phyloP scores from a whole-genome alignment of 495 filamentous ascomycete species.

The Xylaria bambusicola region DNA sequence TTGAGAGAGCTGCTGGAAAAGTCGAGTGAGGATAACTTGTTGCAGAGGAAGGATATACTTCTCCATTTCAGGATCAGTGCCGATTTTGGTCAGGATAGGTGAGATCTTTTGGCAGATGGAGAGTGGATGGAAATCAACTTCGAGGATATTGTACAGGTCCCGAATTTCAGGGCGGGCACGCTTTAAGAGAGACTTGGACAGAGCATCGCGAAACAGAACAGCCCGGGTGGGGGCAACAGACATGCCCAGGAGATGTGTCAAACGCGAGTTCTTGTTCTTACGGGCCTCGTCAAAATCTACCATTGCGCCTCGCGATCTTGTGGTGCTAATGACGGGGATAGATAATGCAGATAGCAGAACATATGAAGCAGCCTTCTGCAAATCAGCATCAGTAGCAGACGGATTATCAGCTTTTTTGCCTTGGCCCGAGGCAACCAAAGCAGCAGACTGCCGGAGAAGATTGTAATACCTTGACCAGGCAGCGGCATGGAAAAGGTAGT shows the following conservation, averaged over 20 bases:
- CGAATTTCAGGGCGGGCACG: conserved; percentile 91
- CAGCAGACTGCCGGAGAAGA: conserved; percentile 87
- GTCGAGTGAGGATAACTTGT: conserved; percentile 95
- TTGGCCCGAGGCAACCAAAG: conserved; percentile 78
- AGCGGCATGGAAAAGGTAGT: conserved; percentile 98
- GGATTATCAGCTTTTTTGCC: conserved; percentile 93
- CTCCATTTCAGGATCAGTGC: conserved; percentile 92
- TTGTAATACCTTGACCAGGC: conserved; percentile 97
- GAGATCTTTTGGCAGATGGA: conserved; percentile 99
- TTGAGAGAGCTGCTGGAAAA: conserved; percentile 98
- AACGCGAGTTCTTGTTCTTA: conserved; percentile 97
- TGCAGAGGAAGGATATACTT: conserved; percentile 93
- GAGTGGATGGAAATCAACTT: conserved; percentile 97
- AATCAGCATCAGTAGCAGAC: conserved; percentile 80
- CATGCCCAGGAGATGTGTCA: conserved; percentile 96
- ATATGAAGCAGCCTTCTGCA: conserved; percentile 84
- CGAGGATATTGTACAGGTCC: conserved; percentile 95
- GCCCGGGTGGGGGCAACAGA: conserved; percentile 82
- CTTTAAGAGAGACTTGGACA: conserved; percentile 90
- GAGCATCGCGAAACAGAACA: conserved; percentile 89
- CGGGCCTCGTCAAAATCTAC: conserved; percentile 95
- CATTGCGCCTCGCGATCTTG: conserved; percentile 90
- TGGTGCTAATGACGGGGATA: conserved; percentile 98
- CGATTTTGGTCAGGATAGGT: conserved; percentile 91
- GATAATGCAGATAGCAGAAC: conserved; percentile 94